Evolutionary conservation across 768 basidiomycete genomes (phyloP).

Genomic region (Lactifluus hygrophoroides): DNA sequence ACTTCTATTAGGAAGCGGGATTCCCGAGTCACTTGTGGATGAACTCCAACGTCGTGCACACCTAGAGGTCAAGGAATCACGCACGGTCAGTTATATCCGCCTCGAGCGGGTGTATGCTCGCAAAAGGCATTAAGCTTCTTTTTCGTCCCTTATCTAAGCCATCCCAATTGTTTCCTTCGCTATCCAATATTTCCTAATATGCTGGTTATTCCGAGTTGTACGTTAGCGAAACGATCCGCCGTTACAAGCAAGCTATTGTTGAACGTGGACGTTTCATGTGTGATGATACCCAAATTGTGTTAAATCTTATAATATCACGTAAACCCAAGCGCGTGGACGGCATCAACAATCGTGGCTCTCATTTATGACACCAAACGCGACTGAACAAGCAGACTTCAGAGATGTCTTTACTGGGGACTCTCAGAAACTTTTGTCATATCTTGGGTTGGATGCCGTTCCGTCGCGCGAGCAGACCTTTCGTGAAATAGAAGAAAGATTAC

Average conservation of each 20-base stretch:
- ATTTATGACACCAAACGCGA: conserved; percentile 3
- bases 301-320: no score
- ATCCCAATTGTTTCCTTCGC: background rate
- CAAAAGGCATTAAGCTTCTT: conserved; percentile 28
- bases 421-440: conserved; percentile 42
- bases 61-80: conserved; percentile 43
- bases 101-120: conserved; percentile 56
- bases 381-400: background rate
- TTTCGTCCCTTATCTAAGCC: background rate
- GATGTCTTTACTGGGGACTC: no score
- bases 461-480: conserved; percentile 50
- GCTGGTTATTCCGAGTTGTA: background rate
- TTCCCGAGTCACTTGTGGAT: conserved; percentile 45
- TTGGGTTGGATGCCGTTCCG: conserved; percentile 52
- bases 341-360: no score
- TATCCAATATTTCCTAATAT: background rate
- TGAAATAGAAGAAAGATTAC: conserved; percentile 67
- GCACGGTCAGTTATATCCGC: conserved; percentile 42
- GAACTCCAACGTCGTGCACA: conserved; percentile 43
- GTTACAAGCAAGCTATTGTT: background rate
- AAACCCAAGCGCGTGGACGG: no score
- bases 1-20: conserved; percentile 54
- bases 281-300: background rate
- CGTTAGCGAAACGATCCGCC: background rate
- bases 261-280: background rate